Percentiles rank a stretch among this genome's conserved stretches.
Conservation (phyloP, 2,329 filamentous ascomycete species). For the Fusarium sp. region DNA sequence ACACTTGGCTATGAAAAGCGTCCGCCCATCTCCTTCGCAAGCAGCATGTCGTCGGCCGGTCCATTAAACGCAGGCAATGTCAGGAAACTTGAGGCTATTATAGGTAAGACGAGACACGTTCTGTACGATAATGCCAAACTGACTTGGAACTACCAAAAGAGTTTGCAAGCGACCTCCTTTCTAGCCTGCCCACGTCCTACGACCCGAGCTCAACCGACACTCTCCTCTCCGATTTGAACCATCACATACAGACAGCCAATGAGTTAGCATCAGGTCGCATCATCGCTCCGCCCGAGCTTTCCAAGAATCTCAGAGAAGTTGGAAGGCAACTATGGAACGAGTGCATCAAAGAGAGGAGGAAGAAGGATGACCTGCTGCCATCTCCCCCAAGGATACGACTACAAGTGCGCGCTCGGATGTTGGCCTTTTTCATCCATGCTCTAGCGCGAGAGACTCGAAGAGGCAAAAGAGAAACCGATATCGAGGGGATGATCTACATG, state of each 20-base stretch:
- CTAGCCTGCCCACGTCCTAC: conserved; percentile 30
- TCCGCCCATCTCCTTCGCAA: not conserved
- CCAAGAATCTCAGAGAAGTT: conserved; percentile 60
- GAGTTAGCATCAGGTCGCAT: conserved; percentile 10
- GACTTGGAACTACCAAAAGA: conserved; percentile 31
- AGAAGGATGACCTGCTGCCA: conserved; percentile 26
- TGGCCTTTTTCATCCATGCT: conserved; percentile 75
- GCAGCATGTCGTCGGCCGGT: conserved; percentile 37
- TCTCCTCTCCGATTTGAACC: conserved; percentile 45
- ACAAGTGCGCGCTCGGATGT: conserved; percentile 54
- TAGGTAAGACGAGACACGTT: conserved; percentile 27
- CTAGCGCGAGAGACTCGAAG: conserved; percentile 55
- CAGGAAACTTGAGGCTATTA: conserved; percentile 38
- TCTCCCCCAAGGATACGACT: conserved; percentile 43
- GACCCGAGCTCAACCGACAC: conserved; percentile 54
- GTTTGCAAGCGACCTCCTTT: conserved; percentile 43
- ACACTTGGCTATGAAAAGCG: not conserved
- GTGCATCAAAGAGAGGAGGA: conserved; percentile 61
- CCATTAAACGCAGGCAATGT: conserved; percentile 27
- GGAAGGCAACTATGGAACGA: conserved; percentile 74
- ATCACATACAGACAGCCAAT: conserved; percentile 41
- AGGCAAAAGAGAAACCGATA: conserved; percentile 37
- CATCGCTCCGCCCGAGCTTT: conserved; percentile 3
- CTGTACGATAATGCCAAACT: not conserved
- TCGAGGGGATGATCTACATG: conserved; percentile 61